Percentiles rank a stretch among this genome's conserved stretches.
These are phyloP conservation scores for Psophocarpus tetragonolobus DNA, from an alignment of 306 rosid species.

Conservation along the genomic window DNA sequence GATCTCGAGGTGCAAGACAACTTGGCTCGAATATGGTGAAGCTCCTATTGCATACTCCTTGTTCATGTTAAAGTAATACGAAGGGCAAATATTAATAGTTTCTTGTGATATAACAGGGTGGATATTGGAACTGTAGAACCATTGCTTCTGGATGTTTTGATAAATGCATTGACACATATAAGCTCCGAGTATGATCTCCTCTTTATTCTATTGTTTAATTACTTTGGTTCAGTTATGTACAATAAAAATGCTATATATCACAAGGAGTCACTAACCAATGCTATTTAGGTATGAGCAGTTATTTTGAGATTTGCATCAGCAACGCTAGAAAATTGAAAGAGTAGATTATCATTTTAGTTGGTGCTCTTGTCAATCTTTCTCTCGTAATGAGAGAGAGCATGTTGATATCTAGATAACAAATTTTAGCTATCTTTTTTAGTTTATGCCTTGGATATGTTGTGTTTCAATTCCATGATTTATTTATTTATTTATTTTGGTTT, in stretches of 20 bases:
- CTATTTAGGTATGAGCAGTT: conserved; percentile 6
- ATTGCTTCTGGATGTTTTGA: conserved; percentile 74
- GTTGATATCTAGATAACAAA: neutral
- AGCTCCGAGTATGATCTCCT: conserved; percentile 79
- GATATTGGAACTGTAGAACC: conserved; percentile 89
- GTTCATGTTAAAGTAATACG: conserved; percentile 13
- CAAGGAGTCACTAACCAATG: neutral
- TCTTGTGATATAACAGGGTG: conserved; percentile 57
- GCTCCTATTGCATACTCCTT: conserved; percentile 1
- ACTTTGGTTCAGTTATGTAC: neutral
- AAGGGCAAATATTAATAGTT: conserved; percentile 22
- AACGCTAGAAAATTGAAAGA: neutral
- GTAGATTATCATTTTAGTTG: neutral
- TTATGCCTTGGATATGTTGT: neutral
- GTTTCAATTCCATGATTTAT: neutral
- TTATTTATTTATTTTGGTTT: neutral
- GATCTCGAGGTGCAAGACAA: conserved; percentile 93
- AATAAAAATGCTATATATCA: neutral
- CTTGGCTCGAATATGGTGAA: conserved; percentile 89
- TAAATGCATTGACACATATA: conserved; percentile 88
- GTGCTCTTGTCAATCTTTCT: neutral
- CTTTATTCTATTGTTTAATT: neutral
- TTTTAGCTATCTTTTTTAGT: neutral
- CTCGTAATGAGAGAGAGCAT: neutral
- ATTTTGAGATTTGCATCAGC: neutral